phyloP scores from a whole-genome alignment of 1,139 yeast species.

The Pichia terricola region DNA sequence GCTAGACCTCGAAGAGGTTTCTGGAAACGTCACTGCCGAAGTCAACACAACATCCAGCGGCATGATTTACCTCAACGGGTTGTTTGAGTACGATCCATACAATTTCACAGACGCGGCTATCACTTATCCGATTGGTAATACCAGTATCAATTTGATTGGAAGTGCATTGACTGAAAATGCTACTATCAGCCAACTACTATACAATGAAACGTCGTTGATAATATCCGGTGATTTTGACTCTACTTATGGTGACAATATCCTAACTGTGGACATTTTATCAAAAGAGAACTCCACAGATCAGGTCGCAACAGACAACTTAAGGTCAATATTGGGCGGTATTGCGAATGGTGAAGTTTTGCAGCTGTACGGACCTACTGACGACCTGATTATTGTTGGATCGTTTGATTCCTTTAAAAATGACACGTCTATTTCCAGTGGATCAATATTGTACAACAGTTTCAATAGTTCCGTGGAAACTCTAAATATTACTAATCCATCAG shows the following conservation, averaged over 20 bases:
- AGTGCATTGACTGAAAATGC: slow-evolving; percentile 35
- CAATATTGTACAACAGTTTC: slow-evolving; percentile 2
- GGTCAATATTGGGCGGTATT: slow-evolving; percentile 29
- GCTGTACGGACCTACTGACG: slow-evolving; percentile 16
- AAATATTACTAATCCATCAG: slow-evolving; percentile 35
- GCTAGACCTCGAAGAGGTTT: slow-evolving; percentile 45
- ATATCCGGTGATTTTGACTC: slow-evolving; percentile 46
- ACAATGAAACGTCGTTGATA: slow-evolving; percentile 26
- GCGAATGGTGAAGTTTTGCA: slow-evolving; percentile 29
- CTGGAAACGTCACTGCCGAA: slow-evolving; percentile 18
- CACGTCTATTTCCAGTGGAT: slow-evolving; percentile 2
- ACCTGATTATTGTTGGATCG: slow-evolving; percentile 30
- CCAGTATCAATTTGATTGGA: slow-evolving; percentile 60
- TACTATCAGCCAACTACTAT: slow-evolving; percentile 28
- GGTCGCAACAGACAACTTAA: slow-evolving; percentile 9
- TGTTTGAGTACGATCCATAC: slow-evolving; percentile 70
- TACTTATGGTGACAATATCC: slow-evolving; percentile 27
- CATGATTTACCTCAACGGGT: slow-evolving; percentile 42
- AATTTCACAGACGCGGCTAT: slow-evolving; percentile 43
- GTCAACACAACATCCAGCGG: slow-evolving; percentile 1
- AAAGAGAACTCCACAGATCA: slow-evolving; percentile 6
- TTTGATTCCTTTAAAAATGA: slow-evolving; percentile 25
- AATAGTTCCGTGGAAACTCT: slow-evolving; percentile 17
- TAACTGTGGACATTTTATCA: slow-evolving; percentile 21
- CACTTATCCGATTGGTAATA: slow-evolving; percentile 41